A percentile compares a stretch with the other conserved stretches of the same genome.
Evolutionary conservation across 1,284 basidiomycete genomes (phyloP).

Genomic region (Trametes polyzona): DNA sequence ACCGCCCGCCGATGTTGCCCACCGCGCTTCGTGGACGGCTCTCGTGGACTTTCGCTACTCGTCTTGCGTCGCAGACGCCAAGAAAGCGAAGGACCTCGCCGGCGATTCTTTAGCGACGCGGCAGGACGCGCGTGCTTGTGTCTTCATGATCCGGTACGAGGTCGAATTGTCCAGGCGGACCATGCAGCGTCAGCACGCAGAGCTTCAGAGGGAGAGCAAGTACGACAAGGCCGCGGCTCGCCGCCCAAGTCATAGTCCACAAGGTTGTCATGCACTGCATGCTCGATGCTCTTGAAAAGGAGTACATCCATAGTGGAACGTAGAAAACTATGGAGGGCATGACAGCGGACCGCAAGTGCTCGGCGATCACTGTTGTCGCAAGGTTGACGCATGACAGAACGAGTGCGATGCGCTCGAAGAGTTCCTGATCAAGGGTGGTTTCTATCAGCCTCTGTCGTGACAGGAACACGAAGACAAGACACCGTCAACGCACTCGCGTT

Average conservation of each 20-base stretch:
- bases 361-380: constrained; percentile 36
- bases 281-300: background rate
- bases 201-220: background rate
- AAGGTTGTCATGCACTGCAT: constrained; percentile 7
- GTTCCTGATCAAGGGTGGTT: constrained; percentile 37
- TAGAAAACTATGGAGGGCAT: constrained; percentile 23
- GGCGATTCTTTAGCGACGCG: constrained; percentile 41
- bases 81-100: constrained; percentile 43
- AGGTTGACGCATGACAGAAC: constrained; percentile 40
- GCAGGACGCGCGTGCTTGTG: constrained; percentile 37
- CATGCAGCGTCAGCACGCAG: constrained; percentile 27
- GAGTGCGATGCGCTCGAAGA: constrained; percentile 34
- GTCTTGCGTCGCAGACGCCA: constrained; percentile 46
- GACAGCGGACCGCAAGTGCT: constrained; percentile 39
- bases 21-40: constrained; percentile 38
- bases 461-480: constrained; percentile 52
- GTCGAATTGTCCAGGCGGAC: constrained; percentile 42
- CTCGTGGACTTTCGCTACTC: constrained; percentile 46
- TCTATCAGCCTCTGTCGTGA: constrained; percentile 49
- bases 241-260: constrained; percentile 13
- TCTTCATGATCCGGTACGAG: constrained; percentile 41
- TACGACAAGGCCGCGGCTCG: constrained; percentile 18
- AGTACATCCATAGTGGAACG: constrained; percentile 18
- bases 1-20: background rate
- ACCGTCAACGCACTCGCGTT: constrained; percentile 53